Evolutionary conservation across 208 protist genomes (phyloP), one percentile per base, ranked within the genome.

Genomic region (Angomonas ambiguus): DNA sequence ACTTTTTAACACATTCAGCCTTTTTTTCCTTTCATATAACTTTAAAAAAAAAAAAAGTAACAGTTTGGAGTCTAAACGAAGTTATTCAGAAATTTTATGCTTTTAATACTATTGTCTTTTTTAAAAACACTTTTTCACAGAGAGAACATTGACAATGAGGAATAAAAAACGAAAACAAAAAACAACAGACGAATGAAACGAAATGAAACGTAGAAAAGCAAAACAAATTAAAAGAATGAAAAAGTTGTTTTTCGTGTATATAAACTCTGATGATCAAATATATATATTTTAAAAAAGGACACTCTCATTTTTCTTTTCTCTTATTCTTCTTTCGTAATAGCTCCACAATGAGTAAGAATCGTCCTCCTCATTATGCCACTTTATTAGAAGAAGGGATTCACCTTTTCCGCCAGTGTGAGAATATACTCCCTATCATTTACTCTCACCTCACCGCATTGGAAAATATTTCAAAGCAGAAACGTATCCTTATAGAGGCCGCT

Each of bases 321-420:
- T 31, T 32, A 38, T 32, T 59, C 4, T 59, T 45, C 16, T 45
- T 45, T 16, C 38, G 38, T n/a, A n/a, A 45, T n/a, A n/a, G 16
- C 11, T 45, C 11, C 38, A 45, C 38, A 8, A 45, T 16, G 8
- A 45, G 11, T 16, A 45, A 45, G 16, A n/a, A 20, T 45, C 16
- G 16, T 45, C 16, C 11, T 45, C 16, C 38, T 45, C 11, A n/a
- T n/a, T n/a, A n/a, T 8, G 38, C 8, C 16, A 45, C 38, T 8
- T 16, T 45, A n/a, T 56, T 71, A 0, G 27, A 59, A 1, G 71
- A 77, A 4, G 68, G 74, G 1, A 71, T 91, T 22, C 76, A 91
- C 65, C 74, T 69, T 2, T 92, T 87, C 51, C 76, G 81, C 30
- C 82, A 92, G 59, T 86, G 77, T 56, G 79, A 82, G 53, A 92